Conservation (phyloP, 176 grass and related monocot genomes). For the Aegilops bicornis region DNA sequence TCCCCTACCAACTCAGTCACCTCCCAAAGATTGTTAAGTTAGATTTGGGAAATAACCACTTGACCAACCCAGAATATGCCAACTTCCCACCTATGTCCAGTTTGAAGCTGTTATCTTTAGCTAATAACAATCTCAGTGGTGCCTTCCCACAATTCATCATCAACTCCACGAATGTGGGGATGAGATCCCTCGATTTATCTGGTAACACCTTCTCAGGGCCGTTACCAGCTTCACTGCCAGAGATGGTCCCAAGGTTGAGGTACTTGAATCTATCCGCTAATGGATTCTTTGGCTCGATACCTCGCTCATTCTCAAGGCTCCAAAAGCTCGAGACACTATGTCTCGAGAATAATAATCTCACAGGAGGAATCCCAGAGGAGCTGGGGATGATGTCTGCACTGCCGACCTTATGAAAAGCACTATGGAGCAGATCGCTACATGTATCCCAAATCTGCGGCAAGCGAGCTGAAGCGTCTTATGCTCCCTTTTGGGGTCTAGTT, state of each 20-base stretch:
- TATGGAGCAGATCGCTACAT: too few species aligned
- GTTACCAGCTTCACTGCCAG: conserved; percentile 29
- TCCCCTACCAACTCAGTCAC: conserved; percentile 1
- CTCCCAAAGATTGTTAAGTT: background rate
- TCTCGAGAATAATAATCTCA: too few species aligned
- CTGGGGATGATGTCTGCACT: background rate
- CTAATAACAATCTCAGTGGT: background rate
- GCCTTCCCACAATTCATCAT: background rate
- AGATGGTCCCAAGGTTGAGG: conserved; percentile 7
- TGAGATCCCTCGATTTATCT: conserved; percentile 37
- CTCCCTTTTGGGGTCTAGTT: too few species aligned
- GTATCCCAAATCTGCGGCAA: too few species aligned
- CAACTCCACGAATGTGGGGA: background rate
- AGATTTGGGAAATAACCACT: background rate
- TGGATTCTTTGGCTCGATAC: conserved; percentile 21
- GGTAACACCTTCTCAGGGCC: conserved; percentile 31
- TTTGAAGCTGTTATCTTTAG: background rate
- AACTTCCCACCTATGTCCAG: background rate
- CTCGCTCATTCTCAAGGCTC: conserved; percentile 26
- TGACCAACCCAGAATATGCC: background rate
- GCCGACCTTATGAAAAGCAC: too few species aligned
- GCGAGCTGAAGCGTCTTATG: too few species aligned
- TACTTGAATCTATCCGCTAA: conserved; percentile 34
- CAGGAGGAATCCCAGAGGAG: background rate
- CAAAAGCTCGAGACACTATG: background rate